Conservation (phyloP, 169 alveolate species). For the Babesia divergens region DNA sequence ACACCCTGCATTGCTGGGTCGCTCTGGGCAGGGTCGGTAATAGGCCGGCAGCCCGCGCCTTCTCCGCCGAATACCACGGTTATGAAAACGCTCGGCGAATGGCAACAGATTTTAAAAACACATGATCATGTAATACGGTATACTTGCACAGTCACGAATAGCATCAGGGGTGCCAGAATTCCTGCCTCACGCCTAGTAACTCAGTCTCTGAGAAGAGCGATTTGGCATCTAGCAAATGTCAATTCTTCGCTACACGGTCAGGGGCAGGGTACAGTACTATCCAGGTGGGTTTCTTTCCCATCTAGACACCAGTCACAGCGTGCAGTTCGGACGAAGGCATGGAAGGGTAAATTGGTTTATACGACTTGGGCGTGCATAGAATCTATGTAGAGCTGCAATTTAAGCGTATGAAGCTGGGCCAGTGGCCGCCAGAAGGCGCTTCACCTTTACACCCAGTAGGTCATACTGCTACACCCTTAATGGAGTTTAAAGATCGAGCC, state of each 20-base stretch:
- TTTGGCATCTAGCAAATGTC: too few relatives aligned
- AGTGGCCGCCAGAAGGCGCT: slow-evolving; percentile 65
- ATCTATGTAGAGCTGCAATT: slow-evolving; percentile 31
- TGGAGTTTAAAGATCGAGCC: slow-evolving; percentile 57
- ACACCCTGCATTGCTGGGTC: slow-evolving; percentile 66
- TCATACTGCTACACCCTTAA: neutral
- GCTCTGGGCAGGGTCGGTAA: slow-evolving; percentile 38
- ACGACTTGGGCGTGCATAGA: neutral
- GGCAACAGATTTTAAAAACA: slow-evolving; percentile 16
- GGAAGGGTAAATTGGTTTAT: slow-evolving; percentile 51
- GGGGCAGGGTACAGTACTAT: slow-evolving; percentile 54
- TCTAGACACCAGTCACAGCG: neutral
- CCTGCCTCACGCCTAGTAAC: neutral
- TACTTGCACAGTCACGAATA: neutral
- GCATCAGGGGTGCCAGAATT: neutral
- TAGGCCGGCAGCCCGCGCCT: slow-evolving; percentile 57
- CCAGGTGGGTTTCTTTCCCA: slow-evolving; percentile 28
- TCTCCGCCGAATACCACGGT: slow-evolving; percentile 66
- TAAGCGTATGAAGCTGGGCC: slow-evolving; percentile 53
- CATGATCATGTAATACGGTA: neutral
- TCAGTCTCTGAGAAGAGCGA: too few relatives aligned
- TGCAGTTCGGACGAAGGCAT: slow-evolving; percentile 55
- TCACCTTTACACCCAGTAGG: slow-evolving; percentile 66
- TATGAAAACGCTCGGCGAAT: slow-evolving; percentile 31
- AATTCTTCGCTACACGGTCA: slow-evolving; percentile 28